These are phyloP conservation scores for Myriosclerotinia curreyana DNA, from an alignment of 2,329 filamentous ascomycete genomes.

Conservation along the genomic window DNA sequence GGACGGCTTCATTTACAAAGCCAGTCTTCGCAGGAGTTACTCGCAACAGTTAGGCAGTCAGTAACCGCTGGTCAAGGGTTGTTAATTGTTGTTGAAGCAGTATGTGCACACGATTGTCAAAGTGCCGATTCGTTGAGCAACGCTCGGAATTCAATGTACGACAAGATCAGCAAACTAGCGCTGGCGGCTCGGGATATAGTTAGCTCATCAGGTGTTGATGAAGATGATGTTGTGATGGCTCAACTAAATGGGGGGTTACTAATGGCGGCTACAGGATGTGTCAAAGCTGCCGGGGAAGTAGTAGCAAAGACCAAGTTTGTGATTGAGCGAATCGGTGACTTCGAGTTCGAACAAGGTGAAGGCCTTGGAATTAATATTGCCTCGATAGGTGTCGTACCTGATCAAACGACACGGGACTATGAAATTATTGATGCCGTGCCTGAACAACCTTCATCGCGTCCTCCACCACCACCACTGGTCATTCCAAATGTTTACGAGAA, in stretches of 20 bases:
- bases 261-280: conserved; percentile 78
- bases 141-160: conserved; percentile 73
- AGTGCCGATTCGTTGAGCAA: conserved; percentile 64
- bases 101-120: conserved; percentile 73
- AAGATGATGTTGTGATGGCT: conserved; percentile 73
- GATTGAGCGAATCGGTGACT: conserved; percentile 86
- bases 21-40: conserved; percentile 81
- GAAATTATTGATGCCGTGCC: conserved; percentile 17
- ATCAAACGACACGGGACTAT: conserved; percentile 31
- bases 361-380: conserved; percentile 53
- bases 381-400: conserved; percentile 39
- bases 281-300: conserved; percentile 87
- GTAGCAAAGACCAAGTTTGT: conserved; percentile 81
- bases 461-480: conserved; percentile 46
- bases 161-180: conserved; percentile 75
- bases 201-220: conserved; percentile 61
- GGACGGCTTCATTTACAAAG: conserved; percentile 86
- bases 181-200: conserved; percentile 78
- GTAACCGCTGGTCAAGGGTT: conserved; percentile 78
- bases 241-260: conserved; percentile 75
- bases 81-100: conserved; percentile 74
- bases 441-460: conserved; percentile 39
- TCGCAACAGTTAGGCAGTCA: conserved; percentile 77
- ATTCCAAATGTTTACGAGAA: conserved; percentile 56
- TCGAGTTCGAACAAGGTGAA: conserved; percentile 64